A percentile compares a stretch with the other conserved stretches of the same genome.
phyloP scores from a whole-genome alignment of 1,284 basidiomycete species.

The Tilletia horrida region DNA sequence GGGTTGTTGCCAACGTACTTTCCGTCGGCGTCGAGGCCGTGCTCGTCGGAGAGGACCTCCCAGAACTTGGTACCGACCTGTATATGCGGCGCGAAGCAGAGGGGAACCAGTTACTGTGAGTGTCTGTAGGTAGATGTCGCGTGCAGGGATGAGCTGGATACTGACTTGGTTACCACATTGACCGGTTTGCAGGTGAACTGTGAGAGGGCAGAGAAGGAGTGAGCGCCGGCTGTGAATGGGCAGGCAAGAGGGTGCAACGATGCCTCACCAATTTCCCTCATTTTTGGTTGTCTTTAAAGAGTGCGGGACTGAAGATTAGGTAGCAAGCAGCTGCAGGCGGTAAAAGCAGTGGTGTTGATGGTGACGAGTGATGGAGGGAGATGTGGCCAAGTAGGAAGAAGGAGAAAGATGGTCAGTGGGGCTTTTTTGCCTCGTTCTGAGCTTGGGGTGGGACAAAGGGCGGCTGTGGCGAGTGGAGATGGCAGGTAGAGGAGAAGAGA shows the following conservation, averaged over 20 bases:
- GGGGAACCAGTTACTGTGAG: constrained; percentile 18
- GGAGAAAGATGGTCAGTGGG: too few relatives aligned
- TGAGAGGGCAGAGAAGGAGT: neutral
- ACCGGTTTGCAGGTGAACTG: constrained; percentile 54
- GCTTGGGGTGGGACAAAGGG: too few relatives aligned
- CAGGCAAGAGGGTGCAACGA: neutral
- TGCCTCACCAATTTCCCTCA: constrained; percentile 13
- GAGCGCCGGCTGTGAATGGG: neutral
- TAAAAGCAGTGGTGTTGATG: neutral
- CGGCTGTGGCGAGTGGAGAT: too few relatives aligned
- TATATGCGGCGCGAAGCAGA: neutral
- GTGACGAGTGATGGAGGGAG: neutral
- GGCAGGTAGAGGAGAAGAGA: too few relatives aligned
- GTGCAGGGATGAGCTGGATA: constrained; percentile 19
- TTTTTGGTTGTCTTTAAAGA: neutral
- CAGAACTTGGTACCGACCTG: constrained; percentile 89
- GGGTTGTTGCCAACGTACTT: constrained; percentile 86
- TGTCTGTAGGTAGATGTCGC: constrained; percentile 27
- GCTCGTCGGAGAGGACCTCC: constrained; percentile 94
- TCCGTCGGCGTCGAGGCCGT: constrained; percentile 88
- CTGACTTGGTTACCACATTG: constrained; percentile 56
- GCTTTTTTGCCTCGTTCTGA: too few relatives aligned
- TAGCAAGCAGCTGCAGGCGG: neutral
- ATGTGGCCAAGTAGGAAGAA: neutral
- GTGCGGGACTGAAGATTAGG: constrained; percentile 10